A percentile compares a stretch with the other conserved stretches of the same genome.
Conservation (phyloP, 169 alveolate genomes). For the Eimeria praecox region DNA sequence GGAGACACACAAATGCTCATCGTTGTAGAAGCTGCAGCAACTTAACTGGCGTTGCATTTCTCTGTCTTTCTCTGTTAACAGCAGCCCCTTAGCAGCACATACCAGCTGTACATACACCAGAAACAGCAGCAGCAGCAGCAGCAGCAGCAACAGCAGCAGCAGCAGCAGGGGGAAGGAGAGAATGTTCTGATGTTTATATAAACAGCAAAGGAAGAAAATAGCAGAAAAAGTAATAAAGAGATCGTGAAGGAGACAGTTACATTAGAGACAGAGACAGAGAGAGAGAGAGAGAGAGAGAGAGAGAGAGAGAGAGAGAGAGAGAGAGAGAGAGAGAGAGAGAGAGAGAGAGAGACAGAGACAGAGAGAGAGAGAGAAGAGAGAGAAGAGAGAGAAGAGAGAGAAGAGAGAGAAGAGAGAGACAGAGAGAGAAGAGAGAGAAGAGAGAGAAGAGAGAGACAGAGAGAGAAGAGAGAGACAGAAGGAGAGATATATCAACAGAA, state of each 20-base stretch:
- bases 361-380: no score
- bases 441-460: no score
- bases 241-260: not conserved
- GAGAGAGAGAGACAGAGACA: no score
- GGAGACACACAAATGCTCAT: not conserved
- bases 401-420: no score
- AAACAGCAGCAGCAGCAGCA: conserved; percentile 22
- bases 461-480: no score
- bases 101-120: not conserved
- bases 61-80: not conserved
- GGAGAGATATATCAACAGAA: no score
- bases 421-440: no score
- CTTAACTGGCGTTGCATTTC: not conserved
- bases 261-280: conserved; percentile 80
- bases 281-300: conserved; percentile 77
- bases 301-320: conserved; percentile 52
- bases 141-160: not conserved
- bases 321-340: not conserved
- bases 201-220: no score
- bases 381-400: no score
- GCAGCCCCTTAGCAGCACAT: conserved; percentile 20
- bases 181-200: no score
- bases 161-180: not conserved
- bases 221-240: no score
- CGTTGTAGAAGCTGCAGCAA: not conserved